Evolutionary conservation across 2,329 filamentous ascomycete species (phyloP), one percentile per base, ranked within the genome.

Genomic region (Arachnomyces sp.): DNA sequence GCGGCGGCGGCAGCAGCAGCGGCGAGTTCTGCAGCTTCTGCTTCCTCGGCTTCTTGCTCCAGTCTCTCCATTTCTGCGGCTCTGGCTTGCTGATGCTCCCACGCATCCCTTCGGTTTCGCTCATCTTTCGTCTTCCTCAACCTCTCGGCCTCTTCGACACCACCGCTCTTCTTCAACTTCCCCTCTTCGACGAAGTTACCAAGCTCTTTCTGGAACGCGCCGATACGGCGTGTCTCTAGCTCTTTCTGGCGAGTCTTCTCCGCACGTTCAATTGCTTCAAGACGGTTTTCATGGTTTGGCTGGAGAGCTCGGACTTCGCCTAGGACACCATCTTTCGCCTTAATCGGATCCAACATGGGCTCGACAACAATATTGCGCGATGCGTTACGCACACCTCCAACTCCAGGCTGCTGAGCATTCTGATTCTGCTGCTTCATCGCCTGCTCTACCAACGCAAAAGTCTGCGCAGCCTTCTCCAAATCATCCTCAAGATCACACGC

Each of bases 211-310:
- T 84, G 86, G 56, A 98, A 82, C 20, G 86, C 84, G 28, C 82
- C 84, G 17, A 75, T 75, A 13, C 72, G 73, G 2, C 92, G 77
- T 46, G 71, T 81, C 58, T 86, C 84, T 1, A 98, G 74, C 58
- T 98, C 92, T 58, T 86, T 88, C 62, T 92, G 84, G 15, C 92
- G 76, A 6, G 88, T 74, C 66, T 89, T 92, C 66, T 96, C 92
- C 0, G 92, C 92, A n/a, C 92, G 80, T 61, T 96, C 89, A 50
- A 98, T 98, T 28, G 92, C 92, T 64, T 96, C 92, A 0, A 98
- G 72, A 28, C 92, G 77, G 51, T 85, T 80, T 61, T 95, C 88
- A 60, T 98, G 92, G 56, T 98, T 96, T 1, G 90, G 89, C 57
- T 92, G 85, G 34, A 98, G 69, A 3, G 92, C 92, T 32, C 92